phyloP scores from a whole-genome alignment of 179 eudicot genomes.

The Gypsophila paniculata region DNA sequence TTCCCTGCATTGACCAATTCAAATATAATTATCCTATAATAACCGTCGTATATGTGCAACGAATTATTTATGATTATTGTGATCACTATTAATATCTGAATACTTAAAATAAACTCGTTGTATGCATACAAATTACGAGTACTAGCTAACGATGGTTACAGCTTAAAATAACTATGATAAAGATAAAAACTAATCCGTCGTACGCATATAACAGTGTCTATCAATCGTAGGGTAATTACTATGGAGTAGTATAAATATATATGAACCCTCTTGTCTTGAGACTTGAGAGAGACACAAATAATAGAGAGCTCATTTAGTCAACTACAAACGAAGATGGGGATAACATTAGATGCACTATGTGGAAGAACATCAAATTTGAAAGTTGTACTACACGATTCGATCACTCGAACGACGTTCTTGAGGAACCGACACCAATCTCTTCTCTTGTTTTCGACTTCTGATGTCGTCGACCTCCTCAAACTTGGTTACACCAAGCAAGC shows the following conservation, averaged over 20 bases:
- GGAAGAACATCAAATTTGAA: conserved; percentile 43
- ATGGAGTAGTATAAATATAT: background rate
- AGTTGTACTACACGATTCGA: conserved; percentile 28
- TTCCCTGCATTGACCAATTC: background rate
- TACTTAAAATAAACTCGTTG: too few species aligned
- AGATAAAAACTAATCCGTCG: too few species aligned
- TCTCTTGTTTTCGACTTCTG: conserved; percentile 42
- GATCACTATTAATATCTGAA: too few species aligned
- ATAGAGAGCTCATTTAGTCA: too few species aligned
- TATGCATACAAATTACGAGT: too few species aligned
- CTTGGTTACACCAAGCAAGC: conserved; percentile 53
- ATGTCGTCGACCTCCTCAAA: conserved; percentile 55
- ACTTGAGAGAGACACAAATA: background rate
- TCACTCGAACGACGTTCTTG: conserved; percentile 41
- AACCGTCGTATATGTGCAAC: too few species aligned
- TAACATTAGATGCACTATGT: conserved; percentile 44
- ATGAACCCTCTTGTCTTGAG: background rate
- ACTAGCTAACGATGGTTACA: too few species aligned
- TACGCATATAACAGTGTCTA: too few species aligned
- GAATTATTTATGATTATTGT: too few species aligned
- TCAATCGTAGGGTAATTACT: background rate
- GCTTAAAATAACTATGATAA: too few species aligned
- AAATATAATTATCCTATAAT: background rate
- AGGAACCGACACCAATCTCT: conserved; percentile 51
- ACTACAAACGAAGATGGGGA: conserved; percentile 36